Evolutionary conservation across 1,284 basidiomycete genomes (phyloP).

Genomic region (Ustilago hordei): DNA sequence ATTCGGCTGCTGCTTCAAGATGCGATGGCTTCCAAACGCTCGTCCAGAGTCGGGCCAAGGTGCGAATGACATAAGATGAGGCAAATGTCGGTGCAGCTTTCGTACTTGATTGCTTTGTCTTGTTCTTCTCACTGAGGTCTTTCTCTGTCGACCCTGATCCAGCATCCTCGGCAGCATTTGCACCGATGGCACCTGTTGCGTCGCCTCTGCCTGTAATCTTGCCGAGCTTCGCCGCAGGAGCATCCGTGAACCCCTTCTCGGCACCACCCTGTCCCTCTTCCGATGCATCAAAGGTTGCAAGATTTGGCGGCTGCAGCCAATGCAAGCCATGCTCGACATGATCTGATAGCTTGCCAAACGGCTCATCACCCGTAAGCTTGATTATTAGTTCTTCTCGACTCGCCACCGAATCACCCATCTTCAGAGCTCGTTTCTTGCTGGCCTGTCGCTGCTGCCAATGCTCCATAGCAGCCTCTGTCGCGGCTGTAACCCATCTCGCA

Average conservation of each 20-base stretch:
- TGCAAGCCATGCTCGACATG: slow-evolving; percentile 7
- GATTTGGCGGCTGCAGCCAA: slow-evolving; percentile 34
- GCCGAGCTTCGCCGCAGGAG: slow-evolving; percentile 22
- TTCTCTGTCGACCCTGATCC: not conserved
- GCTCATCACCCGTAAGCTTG: slow-evolving; percentile 31
- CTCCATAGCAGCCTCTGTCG: slow-evolving; percentile 42
- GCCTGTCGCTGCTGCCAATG: slow-evolving; percentile 31
- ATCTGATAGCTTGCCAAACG: slow-evolving; percentile 20
- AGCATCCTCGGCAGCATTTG: slow-evolving; percentile 29
- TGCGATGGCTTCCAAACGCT: slow-evolving; percentile 13
- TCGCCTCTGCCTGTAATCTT: slow-evolving; percentile 38
- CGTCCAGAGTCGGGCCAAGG: slow-evolving; percentile 9
- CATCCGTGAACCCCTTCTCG: slow-evolving; percentile 9
- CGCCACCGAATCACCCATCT: not conserved
- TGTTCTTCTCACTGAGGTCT: not conserved
- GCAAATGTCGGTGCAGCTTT: not conserved
- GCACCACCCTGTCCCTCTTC: slow-evolving; percentile 3
- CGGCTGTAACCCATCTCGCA: slow-evolving; percentile 38
- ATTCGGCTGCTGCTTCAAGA: slow-evolving; percentile 19
- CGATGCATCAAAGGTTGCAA: slow-evolving; percentile 24
- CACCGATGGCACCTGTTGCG: slow-evolving; percentile 31
- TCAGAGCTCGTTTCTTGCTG: not conserved
- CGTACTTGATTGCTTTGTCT: not conserved
- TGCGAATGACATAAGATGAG: not conserved
- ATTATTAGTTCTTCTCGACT: slow-evolving; percentile 10